Evolutionary conservation across 2,329 filamentous ascomycete species (phyloP), one percentile per base, ranked within the genome.

Genomic region (Penicillium sp.): DNA sequence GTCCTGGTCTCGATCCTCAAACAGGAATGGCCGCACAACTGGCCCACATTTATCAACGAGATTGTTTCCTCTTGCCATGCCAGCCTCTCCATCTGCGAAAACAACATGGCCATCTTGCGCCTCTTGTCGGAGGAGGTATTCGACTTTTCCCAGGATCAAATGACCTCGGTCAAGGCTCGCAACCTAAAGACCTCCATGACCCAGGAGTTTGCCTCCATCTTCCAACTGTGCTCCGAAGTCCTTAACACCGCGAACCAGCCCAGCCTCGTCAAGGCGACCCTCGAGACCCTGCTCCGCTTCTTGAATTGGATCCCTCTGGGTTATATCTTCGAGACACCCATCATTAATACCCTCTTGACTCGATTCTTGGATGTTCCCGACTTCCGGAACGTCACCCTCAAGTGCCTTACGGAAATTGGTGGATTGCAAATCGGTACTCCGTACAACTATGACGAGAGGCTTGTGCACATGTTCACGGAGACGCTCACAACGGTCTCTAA

Each of bases 41-140:
- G 96, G 95, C 95, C 96, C 11, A 97, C 93, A 22, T 99, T 99
- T 80, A 98, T 99, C 85, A 98, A 98, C 83, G 95, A 99, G 82
- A 99, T 99, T 79, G 93, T 99, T 71, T 90, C 92, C 25, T 94
- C 95, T 58, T 98, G 93, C 80, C 93, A 96, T 76, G 94, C 92
- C 69, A 97, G 91, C 79, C 83, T 99, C 57, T 95, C 94, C 40
- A 96, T 99, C 71, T 99, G 96, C 85, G 95, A 99, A 82, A 99
- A 99, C 83, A 99, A 99, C 84, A 99, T 99, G 95, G 93, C 92
- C 66, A 98, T 99, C 70, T 86, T 99, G 69, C 89, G 95, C 62
- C 82, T 99, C 71, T 85, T 99, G 49, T 99, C 95, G 6, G 95
- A 99, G 78, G 95, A 99, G 78, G 94, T 99, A 40, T 99, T 99